A percentile compares a stretch with the other conserved stretches of the same genome.
phyloP scores from a whole-genome alignment of 768 basidiomycete genomes.

The Russula olivacea region DNA sequence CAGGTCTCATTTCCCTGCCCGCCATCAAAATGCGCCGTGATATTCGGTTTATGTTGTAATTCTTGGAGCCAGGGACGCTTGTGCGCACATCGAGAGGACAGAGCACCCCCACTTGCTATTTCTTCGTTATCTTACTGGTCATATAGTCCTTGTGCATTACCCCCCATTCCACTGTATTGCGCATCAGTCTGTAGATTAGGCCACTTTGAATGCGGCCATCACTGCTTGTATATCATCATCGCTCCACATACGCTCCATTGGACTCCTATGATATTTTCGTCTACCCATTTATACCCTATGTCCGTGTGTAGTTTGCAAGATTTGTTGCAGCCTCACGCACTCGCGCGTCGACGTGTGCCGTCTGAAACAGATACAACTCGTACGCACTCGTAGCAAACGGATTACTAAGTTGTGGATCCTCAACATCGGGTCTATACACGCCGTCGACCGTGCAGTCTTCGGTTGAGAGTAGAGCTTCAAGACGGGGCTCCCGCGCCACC shows the following conservation, averaged over 20 bases:
- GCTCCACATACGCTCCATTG: conserved; percentile 8
- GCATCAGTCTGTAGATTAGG: conserved; percentile 22
- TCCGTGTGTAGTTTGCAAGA: conserved; percentile 43
- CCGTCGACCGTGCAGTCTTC: conserved; percentile 85
- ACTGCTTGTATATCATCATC: conserved; percentile 22
- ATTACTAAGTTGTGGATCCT: conserved; percentile 81
- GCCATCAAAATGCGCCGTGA: conserved; percentile 11
- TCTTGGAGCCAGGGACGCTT: conserved; percentile 21
- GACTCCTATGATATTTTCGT: not conserved
- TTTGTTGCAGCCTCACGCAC: conserved; percentile 63
- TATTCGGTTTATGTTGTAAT: conserved; percentile 14
- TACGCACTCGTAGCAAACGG: conserved; percentile 83
- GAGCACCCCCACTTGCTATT: conserved; percentile 1
- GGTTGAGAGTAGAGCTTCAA: conserved; percentile 80
- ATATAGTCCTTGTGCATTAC: conserved; percentile 11
- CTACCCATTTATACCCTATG: conserved; percentile 24
- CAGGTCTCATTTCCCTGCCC: conserved; percentile 4
- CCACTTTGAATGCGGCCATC: not conserved
- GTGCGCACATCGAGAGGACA: conserved; percentile 14
- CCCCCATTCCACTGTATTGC: conserved; percentile 10
- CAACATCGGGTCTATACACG: conserved; percentile 74
- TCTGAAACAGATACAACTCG: conserved; percentile 66
- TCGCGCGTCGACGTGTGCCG: conserved; percentile 56
- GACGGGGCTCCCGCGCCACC: conserved; percentile 67
- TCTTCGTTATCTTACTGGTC: conserved; percentile 18